Conservation (phyloP, 306 rosid species). For the Morella rubra region DNA sequence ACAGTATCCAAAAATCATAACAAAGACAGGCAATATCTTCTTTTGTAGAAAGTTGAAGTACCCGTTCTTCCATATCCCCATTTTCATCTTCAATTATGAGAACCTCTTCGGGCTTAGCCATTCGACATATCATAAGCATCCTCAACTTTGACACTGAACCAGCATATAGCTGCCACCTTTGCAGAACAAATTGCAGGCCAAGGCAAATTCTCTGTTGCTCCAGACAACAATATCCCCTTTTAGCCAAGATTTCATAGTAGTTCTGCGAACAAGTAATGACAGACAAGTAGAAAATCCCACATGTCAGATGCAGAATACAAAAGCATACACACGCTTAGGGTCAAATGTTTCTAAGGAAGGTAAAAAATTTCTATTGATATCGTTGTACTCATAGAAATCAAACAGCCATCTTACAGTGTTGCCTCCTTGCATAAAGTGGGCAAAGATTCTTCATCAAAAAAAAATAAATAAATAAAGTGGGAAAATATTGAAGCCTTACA, state of each 20-base stretch:
- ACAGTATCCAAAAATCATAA: neutral
- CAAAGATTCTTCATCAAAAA: no score
- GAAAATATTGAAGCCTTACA: no score
- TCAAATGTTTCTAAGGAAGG: no score
- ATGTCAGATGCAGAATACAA: no score
- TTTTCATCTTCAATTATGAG: conserved; percentile 96
- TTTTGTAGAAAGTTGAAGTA: conserved; percentile 24
- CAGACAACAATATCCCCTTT: no score
- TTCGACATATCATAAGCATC: conserved; percentile 92
- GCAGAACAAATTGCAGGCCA: conserved; percentile 57
- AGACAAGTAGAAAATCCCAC: neutral
- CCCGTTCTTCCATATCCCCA: conserved; percentile 99
- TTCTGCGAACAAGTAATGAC: neutral
- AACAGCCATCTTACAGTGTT: no score
- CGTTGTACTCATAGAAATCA: no score
- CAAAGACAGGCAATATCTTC: neutral
- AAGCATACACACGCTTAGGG: no score
- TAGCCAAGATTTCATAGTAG: no score
- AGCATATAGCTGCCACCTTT: conserved; percentile 82
- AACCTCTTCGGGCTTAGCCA: conserved; percentile 99
- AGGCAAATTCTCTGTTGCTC: conserved; percentile 25
- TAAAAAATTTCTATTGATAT: conserved; percentile 56
- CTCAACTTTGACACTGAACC: conserved; percentile 91
- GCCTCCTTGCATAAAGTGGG: no score
- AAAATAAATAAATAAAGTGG: no score